phyloP scores from a whole-genome alignment of 108 stramenopile species.

The Aurantiochytrium sp. region DNA sequence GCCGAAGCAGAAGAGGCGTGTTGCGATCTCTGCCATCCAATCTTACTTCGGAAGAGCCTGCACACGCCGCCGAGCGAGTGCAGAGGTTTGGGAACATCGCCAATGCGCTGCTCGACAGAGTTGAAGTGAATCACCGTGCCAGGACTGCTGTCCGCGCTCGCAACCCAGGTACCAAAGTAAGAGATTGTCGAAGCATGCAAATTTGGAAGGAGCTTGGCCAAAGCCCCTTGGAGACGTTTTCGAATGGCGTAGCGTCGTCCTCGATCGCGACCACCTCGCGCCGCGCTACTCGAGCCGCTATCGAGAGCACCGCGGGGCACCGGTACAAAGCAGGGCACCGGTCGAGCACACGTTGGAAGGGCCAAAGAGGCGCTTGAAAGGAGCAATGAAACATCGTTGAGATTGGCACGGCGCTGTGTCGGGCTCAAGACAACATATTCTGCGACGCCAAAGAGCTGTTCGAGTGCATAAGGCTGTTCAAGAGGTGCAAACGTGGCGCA shows the following conservation, averaged over 20 bases:
- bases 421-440: neutral
- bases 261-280: neutral
- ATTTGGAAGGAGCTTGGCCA: neutral
- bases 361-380: neutral
- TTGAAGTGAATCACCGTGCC: constrained; percentile 9
- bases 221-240: neutral
- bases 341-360: neutral
- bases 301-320: neutral
- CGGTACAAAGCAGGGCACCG: neutral
- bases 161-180: neutral
- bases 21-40: neutral
- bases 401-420: neutral
- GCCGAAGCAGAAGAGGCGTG: no score
- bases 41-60: neutral
- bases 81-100: neutral
- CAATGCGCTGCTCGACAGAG: neutral
- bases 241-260: neutral
- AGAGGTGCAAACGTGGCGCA: neutral
- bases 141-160: neutral
- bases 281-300: neutral
- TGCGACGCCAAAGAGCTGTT: neutral
- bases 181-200: neutral
- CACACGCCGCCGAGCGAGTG: neutral
- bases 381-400: neutral
- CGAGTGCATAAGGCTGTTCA: neutral